Conservation (phyloP, 768 basidiomycete genomes). For the Calvatia gigantea region DNA sequence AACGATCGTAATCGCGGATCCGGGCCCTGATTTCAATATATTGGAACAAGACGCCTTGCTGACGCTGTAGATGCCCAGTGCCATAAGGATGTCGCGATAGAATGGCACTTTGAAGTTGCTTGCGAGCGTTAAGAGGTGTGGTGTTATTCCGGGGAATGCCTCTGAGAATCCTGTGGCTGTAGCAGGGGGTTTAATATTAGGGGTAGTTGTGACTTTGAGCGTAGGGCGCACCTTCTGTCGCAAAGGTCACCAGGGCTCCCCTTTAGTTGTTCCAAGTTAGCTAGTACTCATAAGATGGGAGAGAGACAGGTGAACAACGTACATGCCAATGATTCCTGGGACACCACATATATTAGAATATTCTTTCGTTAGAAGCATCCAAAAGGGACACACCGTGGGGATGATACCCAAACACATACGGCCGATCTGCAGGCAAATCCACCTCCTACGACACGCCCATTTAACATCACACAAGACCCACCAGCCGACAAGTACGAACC, state of each 20-base stretch:
- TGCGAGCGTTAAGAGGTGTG: slow-evolving; percentile 87
- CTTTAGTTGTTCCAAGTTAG: slow-evolving; percentile 33
- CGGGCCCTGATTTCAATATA: slow-evolving; percentile 65
- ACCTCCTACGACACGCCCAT: slow-evolving; percentile 56
- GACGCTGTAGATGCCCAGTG: slow-evolving; percentile 89
- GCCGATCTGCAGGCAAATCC: slow-evolving; percentile 85
- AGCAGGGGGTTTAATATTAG: slow-evolving; percentile 2
- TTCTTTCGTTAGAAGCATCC: not conserved
- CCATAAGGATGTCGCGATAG: slow-evolving; percentile 88
- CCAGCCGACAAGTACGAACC: slow-evolving; percentile 27
- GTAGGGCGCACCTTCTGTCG: slow-evolving; percentile 70
- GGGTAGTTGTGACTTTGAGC: not conserved
- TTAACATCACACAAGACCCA: not conserved
- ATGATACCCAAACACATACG: slow-evolving; percentile 98
- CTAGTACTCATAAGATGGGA: not conserved
- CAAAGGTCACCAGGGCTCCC: slow-evolving; percentile 96
- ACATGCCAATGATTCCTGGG: slow-evolving; percentile 97
- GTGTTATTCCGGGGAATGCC: slow-evolving; percentile 86
- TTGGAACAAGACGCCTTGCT: slow-evolving; percentile 88
- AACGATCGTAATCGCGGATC: slow-evolving; percentile 85
- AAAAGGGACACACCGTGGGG: slow-evolving; percentile 70
- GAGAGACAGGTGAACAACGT: slow-evolving; percentile 24
- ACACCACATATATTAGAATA: not conserved
- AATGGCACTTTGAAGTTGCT: slow-evolving; percentile 91
- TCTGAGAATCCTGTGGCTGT: slow-evolving; percentile 86